Evolutionary conservation across 345 rosid species (phyloP).

Genomic region (Pelargonium nanum): DNA sequence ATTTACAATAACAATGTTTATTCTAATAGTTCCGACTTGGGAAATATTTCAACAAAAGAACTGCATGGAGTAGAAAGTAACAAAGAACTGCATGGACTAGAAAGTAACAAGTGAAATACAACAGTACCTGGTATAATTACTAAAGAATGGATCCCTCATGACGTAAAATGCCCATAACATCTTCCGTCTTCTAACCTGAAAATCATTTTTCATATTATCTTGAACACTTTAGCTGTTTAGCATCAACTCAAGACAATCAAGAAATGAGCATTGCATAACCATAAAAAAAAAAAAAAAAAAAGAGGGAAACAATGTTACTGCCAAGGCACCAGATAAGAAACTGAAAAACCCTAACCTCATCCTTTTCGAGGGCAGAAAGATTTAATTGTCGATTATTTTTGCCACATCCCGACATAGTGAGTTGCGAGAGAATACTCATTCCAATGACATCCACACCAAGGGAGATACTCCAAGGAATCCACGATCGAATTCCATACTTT

Average conservation of each 20-base stretch:
- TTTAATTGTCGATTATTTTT: constrained; percentile 27
- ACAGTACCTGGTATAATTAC: constrained; percentile 65
- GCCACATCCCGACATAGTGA: constrained; percentile 21
- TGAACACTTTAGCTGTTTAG: too few relatives aligned
- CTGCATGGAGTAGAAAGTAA: background rate
- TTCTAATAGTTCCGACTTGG: background rate
- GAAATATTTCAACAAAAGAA: background rate
- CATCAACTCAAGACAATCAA: too few relatives aligned
- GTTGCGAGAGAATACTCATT: constrained; percentile 38
- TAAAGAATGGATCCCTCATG: constrained; percentile 94
- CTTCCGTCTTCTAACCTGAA: constrained; percentile 74
- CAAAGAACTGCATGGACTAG: too few relatives aligned
- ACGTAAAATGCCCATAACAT: constrained; percentile 82
- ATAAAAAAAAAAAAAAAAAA: constrained; percentile 5
- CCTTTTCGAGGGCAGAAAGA: constrained; percentile 47
- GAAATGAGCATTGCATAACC: too few relatives aligned
- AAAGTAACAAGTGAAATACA: background rate
- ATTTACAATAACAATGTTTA: constrained; percentile 1
- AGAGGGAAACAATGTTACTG: background rate
- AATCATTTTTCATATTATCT: background rate
- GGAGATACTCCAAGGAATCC: constrained; percentile 92
- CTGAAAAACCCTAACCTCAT: constrained; percentile 50
- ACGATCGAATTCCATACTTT: constrained; percentile 67
- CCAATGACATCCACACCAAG: constrained; percentile 56
- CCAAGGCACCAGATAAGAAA: background rate